These are phyloP conservation scores for Hygrocybe punicea DNA, from an alignment of 768 basidiomycete species.

Conservation along the genomic window DNA sequence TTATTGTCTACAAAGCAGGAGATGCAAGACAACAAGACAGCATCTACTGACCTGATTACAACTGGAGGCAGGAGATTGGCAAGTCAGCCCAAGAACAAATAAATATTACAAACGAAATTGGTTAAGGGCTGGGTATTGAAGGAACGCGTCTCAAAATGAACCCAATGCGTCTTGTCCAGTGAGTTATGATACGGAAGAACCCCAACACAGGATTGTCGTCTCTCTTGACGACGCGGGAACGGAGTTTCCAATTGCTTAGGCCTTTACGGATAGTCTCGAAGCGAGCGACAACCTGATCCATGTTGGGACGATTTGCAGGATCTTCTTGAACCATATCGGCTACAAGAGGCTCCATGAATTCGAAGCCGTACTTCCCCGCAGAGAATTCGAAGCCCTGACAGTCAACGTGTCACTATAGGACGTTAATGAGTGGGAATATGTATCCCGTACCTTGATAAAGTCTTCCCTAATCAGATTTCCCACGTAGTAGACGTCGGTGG, in stretches of 20 bases:
- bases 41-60: no score
- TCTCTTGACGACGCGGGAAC: slow-evolving; percentile 25
- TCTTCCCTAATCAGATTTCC: slow-evolving; percentile 29
- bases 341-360: slow-evolving; percentile 31
- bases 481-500: slow-evolving; percentile 34
- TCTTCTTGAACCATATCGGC: slow-evolving; percentile 32
- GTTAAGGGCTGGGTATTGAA: slow-evolving; percentile 16
- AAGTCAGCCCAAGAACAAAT: no score
- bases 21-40: no score
- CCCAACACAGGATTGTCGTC: slow-evolving; percentile 12
- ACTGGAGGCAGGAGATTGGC: no score
- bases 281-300: slow-evolving; percentile 26
- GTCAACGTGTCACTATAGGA: no score
- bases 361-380: slow-evolving; percentile 17
- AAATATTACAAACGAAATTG: no score
- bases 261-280: slow-evolving; percentile 22
- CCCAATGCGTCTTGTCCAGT: slow-evolving; percentile 26
- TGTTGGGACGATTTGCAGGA: slow-evolving; percentile 30
- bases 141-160: slow-evolving; percentile 17
- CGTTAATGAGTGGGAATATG: no score
- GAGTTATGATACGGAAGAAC: slow-evolving; percentile 8
- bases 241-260: slow-evolving; percentile 25
- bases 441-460: slow-evolving; percentile 28
- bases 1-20: no score
- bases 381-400: slow-evolving; percentile 13